A percentile compares a stretch with the other conserved stretches of the same genome.
Evolutionary conservation across 331 rosid species (phyloP).

Genomic region (Pyrus hybrid): DNA sequence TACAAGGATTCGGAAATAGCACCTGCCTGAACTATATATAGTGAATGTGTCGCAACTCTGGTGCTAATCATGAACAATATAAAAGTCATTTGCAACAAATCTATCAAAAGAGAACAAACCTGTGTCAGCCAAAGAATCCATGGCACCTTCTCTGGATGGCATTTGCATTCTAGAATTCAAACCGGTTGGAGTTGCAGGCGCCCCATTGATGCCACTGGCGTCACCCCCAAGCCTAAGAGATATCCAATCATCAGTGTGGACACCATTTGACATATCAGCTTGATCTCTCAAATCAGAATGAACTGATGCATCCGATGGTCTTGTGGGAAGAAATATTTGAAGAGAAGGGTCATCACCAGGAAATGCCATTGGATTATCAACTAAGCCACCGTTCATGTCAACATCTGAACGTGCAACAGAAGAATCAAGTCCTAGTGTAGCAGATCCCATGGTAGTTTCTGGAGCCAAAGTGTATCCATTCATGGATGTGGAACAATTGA

Average conservation of each 20-base stretch:
- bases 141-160: slow-evolving; percentile 41
- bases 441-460: slow-evolving; percentile 54
- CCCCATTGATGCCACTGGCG: slow-evolving; percentile 48
- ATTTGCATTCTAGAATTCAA: slow-evolving; percentile 48
- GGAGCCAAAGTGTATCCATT: slow-evolving; percentile 61
- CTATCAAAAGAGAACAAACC: slow-evolving; percentile 49
- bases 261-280: slow-evolving; percentile 74
- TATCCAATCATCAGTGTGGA: slow-evolving; percentile 76
- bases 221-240: slow-evolving; percentile 90
- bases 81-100: not conserved
- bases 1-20: not conserved
- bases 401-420: slow-evolving; percentile 46
- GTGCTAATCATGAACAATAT: not conserved
- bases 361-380: slow-evolving; percentile 78
- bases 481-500: slow-evolving; percentile 66
- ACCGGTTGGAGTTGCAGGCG: slow-evolving; percentile 41
- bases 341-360: slow-evolving; percentile 85
- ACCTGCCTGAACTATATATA: not conserved
- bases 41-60: not conserved
- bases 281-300: slow-evolving; percentile 70
- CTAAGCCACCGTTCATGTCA: slow-evolving; percentile 72
- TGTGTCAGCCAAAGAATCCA: slow-evolving; percentile 52
- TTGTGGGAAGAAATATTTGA: slow-evolving; percentile 94
- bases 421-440: slow-evolving; percentile 47
- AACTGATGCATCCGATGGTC: slow-evolving; percentile 56